These are phyloP conservation scores for Cyberlindnera maritima DNA, from an alignment of 805 yeast genomes.

Conservation along the genomic window DNA sequence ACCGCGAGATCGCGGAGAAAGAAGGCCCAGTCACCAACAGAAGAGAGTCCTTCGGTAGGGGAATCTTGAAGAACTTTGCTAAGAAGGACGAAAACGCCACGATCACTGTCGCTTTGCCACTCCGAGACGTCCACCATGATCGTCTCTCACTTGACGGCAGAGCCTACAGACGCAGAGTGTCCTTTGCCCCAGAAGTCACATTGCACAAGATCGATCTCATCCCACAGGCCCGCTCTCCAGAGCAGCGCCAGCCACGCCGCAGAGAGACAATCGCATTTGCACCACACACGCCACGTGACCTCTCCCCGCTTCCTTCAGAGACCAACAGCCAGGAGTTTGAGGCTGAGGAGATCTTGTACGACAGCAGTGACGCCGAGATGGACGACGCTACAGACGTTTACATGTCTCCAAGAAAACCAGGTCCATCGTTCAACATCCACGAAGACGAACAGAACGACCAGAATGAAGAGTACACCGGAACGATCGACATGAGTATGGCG, in stretches of 20 bases:
- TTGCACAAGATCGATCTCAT: constrained; percentile 28
- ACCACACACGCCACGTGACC: constrained; percentile 15
- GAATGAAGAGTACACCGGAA: constrained; percentile 9
- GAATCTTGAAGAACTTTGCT: constrained; percentile 23
- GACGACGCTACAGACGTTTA: constrained; percentile 25
- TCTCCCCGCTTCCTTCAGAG: constrained; percentile 10
- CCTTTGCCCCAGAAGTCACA: constrained; percentile 31
- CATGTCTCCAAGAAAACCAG: constrained; percentile 21
- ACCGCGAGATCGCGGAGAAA: neutral
- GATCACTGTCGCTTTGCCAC: constrained; percentile 17
- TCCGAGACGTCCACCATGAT: constrained; percentile 18
- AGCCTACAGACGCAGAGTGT: constrained; percentile 27
- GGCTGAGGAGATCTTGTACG: constrained; percentile 22
- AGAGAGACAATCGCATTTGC: constrained; percentile 28
- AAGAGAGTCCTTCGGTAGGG: constrained; percentile 25
- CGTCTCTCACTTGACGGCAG: constrained; percentile 8
- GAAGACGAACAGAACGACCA: constrained; percentile 19
- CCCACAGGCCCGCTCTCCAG: constrained; percentile 15
- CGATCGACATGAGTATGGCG: constrained; percentile 23
- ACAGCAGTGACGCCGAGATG: constrained; percentile 29
- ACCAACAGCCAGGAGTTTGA: constrained; percentile 10
- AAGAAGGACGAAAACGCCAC: constrained; percentile 14
- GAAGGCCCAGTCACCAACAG: constrained; percentile 11
- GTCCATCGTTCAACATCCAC: constrained; percentile 19
- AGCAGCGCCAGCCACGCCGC: constrained; percentile 23